These are phyloP conservation scores for Apiosordaria backusii DNA, from an alignment of 495 filamentous ascomycete genomes.

Conservation along the genomic window DNA sequence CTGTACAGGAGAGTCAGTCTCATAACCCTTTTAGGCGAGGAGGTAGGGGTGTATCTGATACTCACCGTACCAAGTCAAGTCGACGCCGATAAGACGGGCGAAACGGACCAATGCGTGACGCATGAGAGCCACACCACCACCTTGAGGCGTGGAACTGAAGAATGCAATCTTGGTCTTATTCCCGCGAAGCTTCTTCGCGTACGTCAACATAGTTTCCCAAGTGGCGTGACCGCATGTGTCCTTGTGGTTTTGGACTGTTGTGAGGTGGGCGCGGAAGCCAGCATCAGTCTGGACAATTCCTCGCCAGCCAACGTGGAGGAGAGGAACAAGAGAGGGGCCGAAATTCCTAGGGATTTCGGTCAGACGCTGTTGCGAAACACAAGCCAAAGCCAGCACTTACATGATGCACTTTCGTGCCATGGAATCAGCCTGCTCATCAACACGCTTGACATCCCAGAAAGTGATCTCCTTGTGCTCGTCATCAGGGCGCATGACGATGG, in stretches of 20 bases:
- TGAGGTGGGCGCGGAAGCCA: constrained; percentile 58
- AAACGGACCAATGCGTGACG: constrained; percentile 78
- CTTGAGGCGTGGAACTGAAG: constrained; percentile 83
- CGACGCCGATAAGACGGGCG: constrained; percentile 61
- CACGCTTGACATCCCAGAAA: constrained; percentile 53
- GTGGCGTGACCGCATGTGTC: constrained; percentile 58
- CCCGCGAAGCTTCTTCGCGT: constrained; percentile 61
- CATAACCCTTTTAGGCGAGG: too few species aligned
- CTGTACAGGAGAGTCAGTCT: constrained; percentile 32
- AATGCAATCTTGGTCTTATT: constrained; percentile 72
- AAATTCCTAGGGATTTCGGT: constrained; percentile 54
- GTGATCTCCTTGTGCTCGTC: constrained; percentile 43
- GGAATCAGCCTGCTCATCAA: constrained; percentile 84
- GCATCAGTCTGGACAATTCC: constrained; percentile 76
- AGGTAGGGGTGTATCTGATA: constrained; percentile 5
- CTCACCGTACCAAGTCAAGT: constrained; percentile 70
- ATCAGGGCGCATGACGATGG: constrained; percentile 52
- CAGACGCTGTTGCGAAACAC: not conserved
- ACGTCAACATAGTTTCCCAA: constrained; percentile 67
- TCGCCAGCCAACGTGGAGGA: constrained; percentile 69
- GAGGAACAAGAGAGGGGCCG: constrained; percentile 68
- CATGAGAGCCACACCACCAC: constrained; percentile 87
- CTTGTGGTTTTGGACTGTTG: constrained; percentile 60
- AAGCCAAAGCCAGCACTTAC: constrained; percentile 31
- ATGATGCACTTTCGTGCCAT: constrained; percentile 79